Evolutionary conservation across 2,329 filamentous ascomycete species (phyloP), one percentile per base, ranked within the genome.

Genomic region (Lomentospora prolificans): DNA sequence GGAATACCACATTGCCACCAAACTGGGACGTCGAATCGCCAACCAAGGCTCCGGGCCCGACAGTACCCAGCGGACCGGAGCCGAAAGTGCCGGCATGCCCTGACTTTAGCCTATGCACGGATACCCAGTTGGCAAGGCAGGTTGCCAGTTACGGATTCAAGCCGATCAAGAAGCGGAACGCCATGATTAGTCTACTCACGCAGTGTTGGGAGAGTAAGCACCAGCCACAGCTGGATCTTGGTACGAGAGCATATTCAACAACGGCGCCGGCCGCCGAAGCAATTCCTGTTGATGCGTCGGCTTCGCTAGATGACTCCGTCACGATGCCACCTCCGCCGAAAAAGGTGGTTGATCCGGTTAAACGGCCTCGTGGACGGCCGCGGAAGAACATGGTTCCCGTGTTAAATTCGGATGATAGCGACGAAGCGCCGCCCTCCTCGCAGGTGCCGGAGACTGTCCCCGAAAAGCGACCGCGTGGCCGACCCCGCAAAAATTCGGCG

Each of bases 111-210:
- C 68, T 78, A 0, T 84, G 80, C 57, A 84, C 84, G 3, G 84
- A 86, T 58, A 69, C 75, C 7, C 80, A 87, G 57, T 70, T 91
- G 14, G 72, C 81, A 2, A 80, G 76, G 56, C 77, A 86, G 62
- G 71, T 91, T 48, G 71, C 77, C 4, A 73, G 75, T 0, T 90
- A 83, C 63, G 86, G 85, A 0, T 90, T 91, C 69, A 91, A 90
- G 64, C 73, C 84, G 1, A 72, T 90, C 28, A 88, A 84, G 64
- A 81, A 74, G 56, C 77, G 87, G 17, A 75, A 78, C 51, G 81
- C 81, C 7, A 89, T 89, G 84, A 83, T 91, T 58, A 73, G 80
- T 1, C 68, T 90, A 9, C 71, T 91, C 10, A 73, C 87, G 53
- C 79, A 83, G 63, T 90, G 88, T 66, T 90, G 87, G 86, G 70